Base-by-base conservation (phyloP, 257 asterid genomes). In the Leptodermis oblonga region DNA sequence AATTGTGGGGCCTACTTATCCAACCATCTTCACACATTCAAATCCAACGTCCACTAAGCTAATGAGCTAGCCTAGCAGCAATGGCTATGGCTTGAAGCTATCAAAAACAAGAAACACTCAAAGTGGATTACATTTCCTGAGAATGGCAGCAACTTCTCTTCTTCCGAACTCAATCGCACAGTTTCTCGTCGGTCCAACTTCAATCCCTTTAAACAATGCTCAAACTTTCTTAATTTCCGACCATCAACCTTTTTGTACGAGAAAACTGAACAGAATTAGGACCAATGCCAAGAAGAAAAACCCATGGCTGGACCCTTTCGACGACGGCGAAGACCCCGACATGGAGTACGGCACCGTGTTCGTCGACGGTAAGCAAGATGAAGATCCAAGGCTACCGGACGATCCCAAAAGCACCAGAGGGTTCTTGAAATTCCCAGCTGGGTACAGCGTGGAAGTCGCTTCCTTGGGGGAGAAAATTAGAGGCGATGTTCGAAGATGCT, bases 401-500 rank as follows among this genome's bases (percentile, higher is more conserved):
- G 79, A 86, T 78, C 96, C 96, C 0, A 80, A 67, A 4, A 92
- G 85, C 68, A 88, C 98, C 0, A 89, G 90, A 41, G 97, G 97
- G 10, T 89, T 92, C 68, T 85, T 92, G 70, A 92, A 92, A 79
- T 89, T 92, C 53, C 96, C 96, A 0, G 68, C 48, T 79, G 98
- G 98, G 1, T 92, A 69, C 73, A 61, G 75, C 1, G 96, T 89
- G 20, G 96, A 92, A 80, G 34, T 92, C 7, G 95, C 97, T 58
- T 92, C 98, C 0, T 18, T 92, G 65, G 93, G 90, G 9, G 62
- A 81, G 76, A 92, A 87, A 80, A 72, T 92, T 22, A 69, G 95
- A 51, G 96, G 96, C 17, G 96, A 91, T 72, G 96, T 91, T 28
- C n/a, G 98, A 78, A 64, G 98, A 68, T 92, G 96, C 42, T 92